A percentile compares a stretch with the other conserved stretches of the same genome.
Evolutionary conservation across 768 basidiomycete species (phyloP).

Genomic region (Auricularia auricula-judae): DNA sequence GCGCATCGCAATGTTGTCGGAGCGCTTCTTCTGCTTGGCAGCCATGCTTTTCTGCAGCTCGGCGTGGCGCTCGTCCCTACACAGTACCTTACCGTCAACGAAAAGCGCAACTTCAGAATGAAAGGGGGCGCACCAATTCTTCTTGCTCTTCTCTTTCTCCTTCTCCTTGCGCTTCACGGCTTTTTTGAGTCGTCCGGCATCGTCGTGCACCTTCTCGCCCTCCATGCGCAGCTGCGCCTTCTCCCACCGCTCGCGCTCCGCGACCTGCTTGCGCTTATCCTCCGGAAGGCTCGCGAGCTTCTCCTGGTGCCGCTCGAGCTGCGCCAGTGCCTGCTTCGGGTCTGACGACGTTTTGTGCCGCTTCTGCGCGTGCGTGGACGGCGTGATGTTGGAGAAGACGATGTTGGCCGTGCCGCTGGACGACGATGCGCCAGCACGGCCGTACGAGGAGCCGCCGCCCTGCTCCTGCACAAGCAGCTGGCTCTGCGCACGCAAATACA

Average conservation of each 20-base stretch:
- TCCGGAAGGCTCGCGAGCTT: conserved; percentile 68
- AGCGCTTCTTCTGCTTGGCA: conserved; percentile 80
- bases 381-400: conserved; percentile 54
- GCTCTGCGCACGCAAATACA: conserved; percentile 29
- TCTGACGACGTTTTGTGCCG: conserved; percentile 64
- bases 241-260: conserved; percentile 80
- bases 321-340: conserved; percentile 74
- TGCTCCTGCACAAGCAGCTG: conserved; percentile 62
- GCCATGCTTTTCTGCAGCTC: conserved; percentile 64
- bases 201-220: conserved; percentile 86
- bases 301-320: conserved; percentile 66
- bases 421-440: background rate
- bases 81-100: conserved; percentile 1
- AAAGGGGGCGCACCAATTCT: conserved; percentile 56
- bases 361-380: conserved; percentile 35
- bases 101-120: background rate
- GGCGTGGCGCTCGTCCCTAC: conserved; percentile 81
- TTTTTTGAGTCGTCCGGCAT: conserved; percentile 78
- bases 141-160: conserved; percentile 73
- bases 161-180: conserved; percentile 90
- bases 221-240: conserved; percentile 82
- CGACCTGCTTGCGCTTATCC: conserved; percentile 68
- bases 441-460: background rate
- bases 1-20: conserved; percentile 82
- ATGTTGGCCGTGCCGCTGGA: conserved; percentile 37